Percentiles rank a stretch among this genome's conserved stretches.
phyloP scores from a whole-genome alignment of 2,329 filamentous ascomycete genomes.

The Fusarium kyushuense region DNA sequence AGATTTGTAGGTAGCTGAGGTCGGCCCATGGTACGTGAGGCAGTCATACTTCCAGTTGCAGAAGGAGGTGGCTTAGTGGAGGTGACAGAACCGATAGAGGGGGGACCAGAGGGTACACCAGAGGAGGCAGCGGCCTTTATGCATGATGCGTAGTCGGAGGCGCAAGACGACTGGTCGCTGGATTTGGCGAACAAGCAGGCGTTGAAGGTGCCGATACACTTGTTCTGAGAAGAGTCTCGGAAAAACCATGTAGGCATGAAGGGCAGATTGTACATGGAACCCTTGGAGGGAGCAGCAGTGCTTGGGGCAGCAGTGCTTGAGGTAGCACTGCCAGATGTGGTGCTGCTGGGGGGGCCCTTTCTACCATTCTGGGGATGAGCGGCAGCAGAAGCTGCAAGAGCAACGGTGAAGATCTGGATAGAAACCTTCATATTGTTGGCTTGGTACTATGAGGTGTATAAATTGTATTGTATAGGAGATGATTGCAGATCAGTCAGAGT shows the following conservation, averaged over 20 bases:
- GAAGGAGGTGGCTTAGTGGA: neutral
- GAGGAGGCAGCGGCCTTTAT: neutral
- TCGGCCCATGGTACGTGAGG: neutral
- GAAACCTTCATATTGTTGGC: slow-evolving; percentile 16
- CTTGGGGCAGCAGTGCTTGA: neutral
- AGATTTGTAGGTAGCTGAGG: neutral
- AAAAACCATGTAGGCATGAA: slow-evolving; percentile 25
- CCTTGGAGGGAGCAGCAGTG: neutral
- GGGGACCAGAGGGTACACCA: neutral
- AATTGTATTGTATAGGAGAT: neutral
- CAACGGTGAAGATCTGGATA: neutral
- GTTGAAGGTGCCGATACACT: slow-evolving; percentile 21
- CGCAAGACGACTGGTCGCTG: neutral
- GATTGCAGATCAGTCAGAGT: neutral
- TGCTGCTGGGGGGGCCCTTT: slow-evolving; percentile 1
- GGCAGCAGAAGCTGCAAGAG: slow-evolving; percentile 12
- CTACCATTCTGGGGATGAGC: slow-evolving; percentile 1
- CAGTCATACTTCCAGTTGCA: neutral
- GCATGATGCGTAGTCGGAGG: slow-evolving; percentile 14
- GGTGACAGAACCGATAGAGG: neutral
- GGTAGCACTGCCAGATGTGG: neutral
- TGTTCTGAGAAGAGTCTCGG: neutral
- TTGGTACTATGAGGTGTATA: neutral
- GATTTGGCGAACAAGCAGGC: slow-evolving; percentile 16
- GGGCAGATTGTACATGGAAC: slow-evolving; percentile 1